Conservation (phyloP, 805 yeast genomes). For the Myxozyma vanderwaltii region DNA sequence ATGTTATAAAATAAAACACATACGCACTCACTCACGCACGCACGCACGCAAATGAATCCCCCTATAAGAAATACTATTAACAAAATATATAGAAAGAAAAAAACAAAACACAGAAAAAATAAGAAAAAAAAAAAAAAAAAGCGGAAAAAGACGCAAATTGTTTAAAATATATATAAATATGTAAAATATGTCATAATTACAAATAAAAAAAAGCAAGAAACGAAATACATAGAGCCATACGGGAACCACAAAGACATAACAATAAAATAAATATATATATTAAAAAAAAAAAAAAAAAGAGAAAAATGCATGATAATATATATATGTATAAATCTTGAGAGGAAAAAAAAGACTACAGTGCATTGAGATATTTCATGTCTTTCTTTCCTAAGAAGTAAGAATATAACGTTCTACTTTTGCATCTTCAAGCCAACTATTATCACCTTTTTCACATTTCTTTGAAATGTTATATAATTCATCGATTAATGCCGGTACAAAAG, state of each 20-base stretch:
- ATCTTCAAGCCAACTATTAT: constrained; percentile 21
- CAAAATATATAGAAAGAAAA: neutral
- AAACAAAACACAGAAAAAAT: neutral
- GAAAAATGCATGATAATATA: neutral
- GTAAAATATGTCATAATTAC: too few relatives aligned
- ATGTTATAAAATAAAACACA: too few relatives aligned
- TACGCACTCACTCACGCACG: too few relatives aligned
- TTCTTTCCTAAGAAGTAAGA: neutral
- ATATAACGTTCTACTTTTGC: constrained; percentile 21
- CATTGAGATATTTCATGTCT: neutral
- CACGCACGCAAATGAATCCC: neutral
- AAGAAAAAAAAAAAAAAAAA: too few relatives aligned
- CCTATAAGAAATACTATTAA: neutral
- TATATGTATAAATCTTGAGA: too few relatives aligned
- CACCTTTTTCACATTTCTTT: neutral
- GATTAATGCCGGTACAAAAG: constrained; percentile 52
- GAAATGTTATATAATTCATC: constrained; percentile 44
- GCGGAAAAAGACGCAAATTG: neutral
- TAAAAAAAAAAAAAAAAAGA: neutral
- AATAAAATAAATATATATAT: too few relatives aligned
- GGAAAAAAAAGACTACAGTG: neutral
- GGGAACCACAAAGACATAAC: neutral
- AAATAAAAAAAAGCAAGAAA: too few relatives aligned
- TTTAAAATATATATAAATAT: neutral
- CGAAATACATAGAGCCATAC: neutral